Evolutionary conservation across 73 alveolate species (phyloP), one percentile per base, ranked within the genome.

Genomic region (Strombidium stylifer): DNA sequence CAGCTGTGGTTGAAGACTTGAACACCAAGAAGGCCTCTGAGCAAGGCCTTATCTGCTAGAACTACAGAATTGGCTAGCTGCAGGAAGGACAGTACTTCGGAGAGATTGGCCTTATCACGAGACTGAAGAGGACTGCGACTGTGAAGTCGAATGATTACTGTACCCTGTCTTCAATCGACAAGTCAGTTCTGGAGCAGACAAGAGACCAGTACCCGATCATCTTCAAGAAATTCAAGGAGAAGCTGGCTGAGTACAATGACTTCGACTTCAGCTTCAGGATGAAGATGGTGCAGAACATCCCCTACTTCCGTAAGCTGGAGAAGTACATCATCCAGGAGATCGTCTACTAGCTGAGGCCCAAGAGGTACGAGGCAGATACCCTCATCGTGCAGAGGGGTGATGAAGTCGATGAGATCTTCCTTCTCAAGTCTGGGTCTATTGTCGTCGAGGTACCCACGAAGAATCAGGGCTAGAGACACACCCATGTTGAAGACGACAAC

Each of bases 11-110:
- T n/a, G 47, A 32, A 56, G 44, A 34, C n/a, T 11, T 1, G 18
- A 6, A 35, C 12, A 10, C 8, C 8, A 35, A 35, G 15, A 10
- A 35, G 12, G 12, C 8, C 45, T 35, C 45, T 35, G 12, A 35
- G 45, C 45, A 8, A 35, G 45, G 45, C 8, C 8, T 12, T n/a
- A n/a, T n/a, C n/a, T n/a, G n/a, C n/a, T n/a, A n/a, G n/a, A 35
- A 12, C 45, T 10, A 35, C n/a, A 19, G 37, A 8, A 27, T 41
- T 8, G 25, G 32, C 5, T 2, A 14, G 10, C 48, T 60, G 2
- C 24, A 57, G 11, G 41, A n/a, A n/a, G 89, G 89, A 14, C 0
- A n/a, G 14, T 78, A 67, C 49, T 78, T 78, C 36, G 79, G 81
- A 15, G 89, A 78, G 41, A 39, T 78, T 20, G 89, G 79, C 3